Conservation (phyloP, 148 eudicot species). For the Rhododendron kiyosumense region DNA sequence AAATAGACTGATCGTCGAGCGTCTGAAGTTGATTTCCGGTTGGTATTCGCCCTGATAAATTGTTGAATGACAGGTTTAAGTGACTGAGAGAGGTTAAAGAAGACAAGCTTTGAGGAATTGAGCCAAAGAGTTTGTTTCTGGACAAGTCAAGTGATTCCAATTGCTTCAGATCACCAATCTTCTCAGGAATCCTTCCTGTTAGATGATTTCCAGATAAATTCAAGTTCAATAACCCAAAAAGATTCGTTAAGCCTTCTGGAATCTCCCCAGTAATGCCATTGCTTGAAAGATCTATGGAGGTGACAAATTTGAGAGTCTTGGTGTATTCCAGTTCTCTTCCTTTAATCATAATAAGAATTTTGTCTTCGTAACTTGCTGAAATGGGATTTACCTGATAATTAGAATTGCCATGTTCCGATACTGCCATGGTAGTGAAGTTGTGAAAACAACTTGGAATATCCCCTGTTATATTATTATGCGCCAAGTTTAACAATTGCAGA, state of each 20-base stretch:
- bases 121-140: slow-evolving; percentile 16
- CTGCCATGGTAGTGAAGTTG: background rate
- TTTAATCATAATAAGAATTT: background rate
- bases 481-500: slow-evolving; percentile 6
- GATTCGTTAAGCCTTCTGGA: slow-evolving; percentile 15
- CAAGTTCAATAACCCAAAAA: background rate
- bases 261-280: slow-evolving; percentile 14
- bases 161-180: background rate
- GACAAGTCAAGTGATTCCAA: slow-evolving; percentile 18
- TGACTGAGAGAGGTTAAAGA: slow-evolving; percentile 2
- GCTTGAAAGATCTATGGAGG: slow-evolving; percentile 7
- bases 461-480: slow-evolving; percentile 5
- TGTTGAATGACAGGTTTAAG: slow-evolving; percentile 19
- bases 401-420: background rate
- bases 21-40: slow-evolving; percentile 17
- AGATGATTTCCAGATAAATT: slow-evolving; percentile 10
- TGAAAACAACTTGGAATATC: slow-evolving; percentile 5
- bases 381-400: background rate
- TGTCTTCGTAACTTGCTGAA: background rate
- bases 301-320: background rate
- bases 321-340: slow-evolving; percentile 13
- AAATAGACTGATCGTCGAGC: background rate
- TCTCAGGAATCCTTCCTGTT: background rate
- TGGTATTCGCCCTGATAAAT: slow-evolving; percentile 17
- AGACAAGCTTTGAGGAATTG: slow-evolving; percentile 14